These are phyloP conservation scores for Leptographium galeiforme DNA, from an alignment of 2,329 filamentous ascomycete genomes.

Conservation along the genomic window DNA sequence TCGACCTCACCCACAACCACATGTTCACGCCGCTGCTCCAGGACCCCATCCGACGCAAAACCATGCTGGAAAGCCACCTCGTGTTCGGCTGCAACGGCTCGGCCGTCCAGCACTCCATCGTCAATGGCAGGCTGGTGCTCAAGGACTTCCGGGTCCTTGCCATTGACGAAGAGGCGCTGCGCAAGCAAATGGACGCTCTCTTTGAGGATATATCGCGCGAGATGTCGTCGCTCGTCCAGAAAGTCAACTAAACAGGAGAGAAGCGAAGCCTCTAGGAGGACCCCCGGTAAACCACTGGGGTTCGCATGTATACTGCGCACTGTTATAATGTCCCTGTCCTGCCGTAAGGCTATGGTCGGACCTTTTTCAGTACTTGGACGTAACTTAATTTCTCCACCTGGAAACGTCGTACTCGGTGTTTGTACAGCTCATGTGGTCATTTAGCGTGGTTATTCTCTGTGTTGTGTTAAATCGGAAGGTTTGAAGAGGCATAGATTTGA, in stretches of 20 bases:
- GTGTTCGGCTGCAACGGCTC: constrained; percentile 5
- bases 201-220: constrained; percentile 2
- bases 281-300: too few species aligned
- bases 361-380: too few species aligned
- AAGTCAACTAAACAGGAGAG: not conserved
- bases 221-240: not conserved
- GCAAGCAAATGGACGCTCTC: not conserved
- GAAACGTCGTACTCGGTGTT: too few species aligned
- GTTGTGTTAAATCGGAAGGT: too few species aligned
- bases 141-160: not conserved
- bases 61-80: constrained; percentile 3
- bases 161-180: constrained; percentile 1
- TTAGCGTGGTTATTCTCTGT: too few species aligned
- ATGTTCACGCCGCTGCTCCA: constrained; percentile 3
- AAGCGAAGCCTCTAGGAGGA: too few species aligned
- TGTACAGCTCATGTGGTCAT: too few species aligned
- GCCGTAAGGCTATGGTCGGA: too few species aligned
- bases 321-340: too few species aligned
- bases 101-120: constrained; percentile 1
- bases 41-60: not conserved
- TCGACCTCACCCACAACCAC: constrained; percentile 2
- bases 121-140: not conserved
- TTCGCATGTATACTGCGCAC: too few species aligned
- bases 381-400: too few species aligned
- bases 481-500: too few species aligned